Conservation (phyloP, 306 rosid species). For the Cucumis hystrix region DNA sequence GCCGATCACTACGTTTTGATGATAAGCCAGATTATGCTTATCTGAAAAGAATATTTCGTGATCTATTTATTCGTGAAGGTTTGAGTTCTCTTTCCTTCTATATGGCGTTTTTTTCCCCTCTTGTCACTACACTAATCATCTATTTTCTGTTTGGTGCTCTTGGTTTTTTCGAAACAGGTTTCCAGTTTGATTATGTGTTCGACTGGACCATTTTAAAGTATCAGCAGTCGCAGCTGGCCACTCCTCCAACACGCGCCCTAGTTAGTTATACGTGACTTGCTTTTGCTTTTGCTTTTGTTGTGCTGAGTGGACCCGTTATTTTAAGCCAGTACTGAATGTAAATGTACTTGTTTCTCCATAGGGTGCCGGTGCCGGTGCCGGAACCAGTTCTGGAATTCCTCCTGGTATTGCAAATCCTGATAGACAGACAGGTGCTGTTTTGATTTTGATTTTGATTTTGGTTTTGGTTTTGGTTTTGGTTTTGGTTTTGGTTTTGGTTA, state of each 20-base stretch:
- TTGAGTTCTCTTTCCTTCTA: background rate
- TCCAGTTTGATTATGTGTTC: slow-evolving; percentile 93
- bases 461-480: background rate
- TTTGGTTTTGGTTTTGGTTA: background rate
- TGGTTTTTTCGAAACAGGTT: slow-evolving; percentile 36
- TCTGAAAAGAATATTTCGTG: slow-evolving; percentile 90
- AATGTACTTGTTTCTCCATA: slow-evolving; percentile 12
- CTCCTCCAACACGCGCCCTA: slow-evolving; percentile 64
- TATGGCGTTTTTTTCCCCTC: background rate
- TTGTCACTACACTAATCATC: background rate
- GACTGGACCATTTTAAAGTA: slow-evolving; percentile 97
- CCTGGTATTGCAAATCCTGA: slow-evolving; percentile 48
- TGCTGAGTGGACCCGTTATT: slow-evolving; percentile 3
- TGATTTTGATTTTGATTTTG: background rate
- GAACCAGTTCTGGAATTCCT: slow-evolving; percentile 81
- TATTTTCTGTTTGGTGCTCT: background rate
- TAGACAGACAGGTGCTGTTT: slow-evolving; percentile 50
- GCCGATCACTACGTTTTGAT: slow-evolving; percentile 88
- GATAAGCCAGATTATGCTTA: slow-evolving; percentile 95
- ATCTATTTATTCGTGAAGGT: slow-evolving; percentile 96
- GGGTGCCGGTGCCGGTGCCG: slow-evolving; percentile 49
- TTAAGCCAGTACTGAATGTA: background rate
- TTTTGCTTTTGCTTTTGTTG: background rate
- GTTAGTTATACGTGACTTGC: slow-evolving; percentile 19
- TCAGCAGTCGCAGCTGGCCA: slow-evolving; percentile 82